Percentiles rank a stretch among this genome's conserved stretches.
These are phyloP conservation scores for Arabidopsis hybrid DNA, from an alignment of 441 rosid species.

Conservation along the genomic window DNA sequence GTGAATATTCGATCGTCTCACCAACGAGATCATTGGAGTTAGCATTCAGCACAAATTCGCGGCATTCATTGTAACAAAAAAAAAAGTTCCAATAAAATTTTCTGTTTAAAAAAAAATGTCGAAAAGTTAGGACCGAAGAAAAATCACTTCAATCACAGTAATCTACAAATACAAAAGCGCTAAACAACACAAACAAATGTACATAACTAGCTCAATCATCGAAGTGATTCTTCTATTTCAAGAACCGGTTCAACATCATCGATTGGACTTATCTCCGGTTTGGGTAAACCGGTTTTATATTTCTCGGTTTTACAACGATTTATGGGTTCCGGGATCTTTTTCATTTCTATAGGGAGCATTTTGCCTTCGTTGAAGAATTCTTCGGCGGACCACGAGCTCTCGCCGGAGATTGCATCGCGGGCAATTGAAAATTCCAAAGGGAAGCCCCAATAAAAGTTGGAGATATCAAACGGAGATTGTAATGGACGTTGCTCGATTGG, in stretches of 20 bases:
- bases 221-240: conserved; percentile 2
- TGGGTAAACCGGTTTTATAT: conserved; percentile 2
- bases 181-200: no score
- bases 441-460: no score
- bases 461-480: no score
- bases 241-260: conserved; percentile 25
- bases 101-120: neutral
- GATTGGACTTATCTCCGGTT: conserved; percentile 8
- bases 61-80: neutral
- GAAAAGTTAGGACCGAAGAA: no score
- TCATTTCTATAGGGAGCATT: no score
- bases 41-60: neutral
- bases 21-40: neutral
- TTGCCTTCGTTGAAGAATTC: conserved; percentile 82
- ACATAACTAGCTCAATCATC: no score
- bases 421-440: no score
- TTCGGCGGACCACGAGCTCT: conserved; percentile 69
- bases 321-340: conserved; percentile 40
- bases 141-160: no score
- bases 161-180: no score
- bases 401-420: no score
- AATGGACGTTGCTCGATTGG: no score
- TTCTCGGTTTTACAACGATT: neutral
- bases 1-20: neutral
- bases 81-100: no score